Conservation (phyloP, 352 stramenopile genomes). For the Globisporangium spinosum region DNA sequence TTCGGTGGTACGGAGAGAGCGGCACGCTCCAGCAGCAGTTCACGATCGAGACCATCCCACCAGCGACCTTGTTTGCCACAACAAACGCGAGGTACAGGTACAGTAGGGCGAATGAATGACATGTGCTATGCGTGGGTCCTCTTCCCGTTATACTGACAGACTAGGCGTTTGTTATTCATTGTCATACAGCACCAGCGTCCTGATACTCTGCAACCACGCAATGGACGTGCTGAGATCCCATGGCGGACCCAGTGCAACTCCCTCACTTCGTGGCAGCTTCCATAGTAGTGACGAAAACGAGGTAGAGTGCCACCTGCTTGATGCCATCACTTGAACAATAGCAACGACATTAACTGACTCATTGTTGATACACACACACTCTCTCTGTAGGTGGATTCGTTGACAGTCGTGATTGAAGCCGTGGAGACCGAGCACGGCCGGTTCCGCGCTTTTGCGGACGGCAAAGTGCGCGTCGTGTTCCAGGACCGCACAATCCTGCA, state of each 20-base stretch:
- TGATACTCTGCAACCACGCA: conserved; percentile 14
- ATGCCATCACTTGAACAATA: background rate
- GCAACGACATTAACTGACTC: background rate
- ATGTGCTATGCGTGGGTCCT: background rate
- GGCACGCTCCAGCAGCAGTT: conserved; percentile 46
- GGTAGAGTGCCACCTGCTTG: background rate
- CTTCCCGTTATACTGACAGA: background rate
- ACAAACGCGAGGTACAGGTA: background rate
- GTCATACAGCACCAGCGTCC: conserved; percentile 1
- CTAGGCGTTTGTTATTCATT: background rate
- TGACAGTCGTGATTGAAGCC: conserved; percentile 26
- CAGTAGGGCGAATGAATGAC: background rate
- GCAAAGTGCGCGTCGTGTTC: conserved; percentile 62
- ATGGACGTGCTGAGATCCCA: conserved; percentile 14
- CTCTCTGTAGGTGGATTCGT: background rate
- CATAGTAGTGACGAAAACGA: conserved; percentile 1
- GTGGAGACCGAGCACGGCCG: conserved; percentile 46
- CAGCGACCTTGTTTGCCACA: conserved; percentile 11
- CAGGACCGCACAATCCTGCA: conserved; percentile 71
- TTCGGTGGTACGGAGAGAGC: conserved; percentile 35
- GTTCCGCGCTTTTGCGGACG: conserved; percentile 64
- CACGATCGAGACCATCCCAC: conserved; percentile 57
- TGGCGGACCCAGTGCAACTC: conserved; percentile 3
- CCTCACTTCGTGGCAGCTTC: background rate
- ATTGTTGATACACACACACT: background rate